These are phyloP conservation scores for Puccinia polysora DNA, from an alignment of 1,284 basidiomycete species.

Conservation along the genomic window DNA sequence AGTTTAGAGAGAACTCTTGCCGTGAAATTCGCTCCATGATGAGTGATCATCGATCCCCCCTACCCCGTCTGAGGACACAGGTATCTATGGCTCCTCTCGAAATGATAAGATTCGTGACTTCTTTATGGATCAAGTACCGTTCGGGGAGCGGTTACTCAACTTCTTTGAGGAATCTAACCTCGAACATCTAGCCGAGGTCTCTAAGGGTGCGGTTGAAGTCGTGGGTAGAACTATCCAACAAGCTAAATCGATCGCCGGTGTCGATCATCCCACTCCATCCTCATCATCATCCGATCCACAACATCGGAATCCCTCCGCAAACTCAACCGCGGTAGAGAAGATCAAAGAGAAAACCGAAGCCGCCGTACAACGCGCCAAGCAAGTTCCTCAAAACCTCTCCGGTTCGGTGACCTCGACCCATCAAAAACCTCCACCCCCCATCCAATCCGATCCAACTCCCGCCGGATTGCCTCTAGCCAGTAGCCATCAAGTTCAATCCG, in stretches of 20 bases:
- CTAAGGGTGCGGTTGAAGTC: constrained; percentile 22
- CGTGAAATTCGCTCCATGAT: background rate
- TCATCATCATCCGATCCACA: background rate
- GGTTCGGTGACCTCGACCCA: background rate
- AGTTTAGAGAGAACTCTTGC: constrained; percentile 47
- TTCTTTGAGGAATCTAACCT: constrained; percentile 67
- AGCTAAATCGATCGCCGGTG: constrained; percentile 18
- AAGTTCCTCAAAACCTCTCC: background rate
- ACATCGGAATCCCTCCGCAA: background rate
- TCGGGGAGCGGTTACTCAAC: constrained; percentile 69
- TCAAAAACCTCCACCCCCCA: background rate
- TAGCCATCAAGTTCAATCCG: too few relatives aligned
- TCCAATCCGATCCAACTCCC: background rate
- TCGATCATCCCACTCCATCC: too few relatives aligned
- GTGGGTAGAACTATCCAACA: constrained; percentile 1
- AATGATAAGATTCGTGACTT: constrained; percentile 71
- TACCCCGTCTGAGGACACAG: background rate
- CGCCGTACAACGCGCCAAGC: constrained; percentile 23
- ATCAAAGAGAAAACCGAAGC: constrained; percentile 31
- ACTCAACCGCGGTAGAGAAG: background rate
- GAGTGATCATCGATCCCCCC: too few relatives aligned
- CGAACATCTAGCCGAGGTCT: constrained; percentile 32
- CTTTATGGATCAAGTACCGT: constrained; percentile 71
- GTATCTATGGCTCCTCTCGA: constrained; percentile 64
- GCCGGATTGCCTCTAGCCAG: background rate